These are phyloP conservation scores for Trichoderma endophyticum DNA, from an alignment of 2,329 filamentous ascomycete genomes.

Conservation along the genomic window DNA sequence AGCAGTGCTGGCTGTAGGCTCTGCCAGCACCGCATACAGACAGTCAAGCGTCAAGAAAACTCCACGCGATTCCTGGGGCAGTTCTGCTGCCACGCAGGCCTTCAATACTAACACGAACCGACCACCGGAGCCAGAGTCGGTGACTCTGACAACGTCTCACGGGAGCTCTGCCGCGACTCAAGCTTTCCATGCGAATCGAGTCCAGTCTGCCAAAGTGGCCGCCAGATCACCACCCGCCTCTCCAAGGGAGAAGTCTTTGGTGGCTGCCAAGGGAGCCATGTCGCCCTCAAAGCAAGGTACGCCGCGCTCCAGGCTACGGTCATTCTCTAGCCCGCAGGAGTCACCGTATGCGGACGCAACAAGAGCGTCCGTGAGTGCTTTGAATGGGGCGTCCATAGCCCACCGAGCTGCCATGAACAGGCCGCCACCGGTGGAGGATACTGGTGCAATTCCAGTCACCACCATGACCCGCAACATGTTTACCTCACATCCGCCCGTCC, in stretches of 20 bases:
- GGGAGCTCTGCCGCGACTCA: conserved; percentile 35
- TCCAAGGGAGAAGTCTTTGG: conserved; percentile 62
- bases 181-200: conserved; percentile 37
- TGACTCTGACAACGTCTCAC: conserved; percentile 21
- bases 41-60: conserved; percentile 22
- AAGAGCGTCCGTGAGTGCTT: conserved; percentile 60
- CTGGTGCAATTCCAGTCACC: conserved; percentile 64
- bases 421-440: conserved; percentile 49
- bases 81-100: conserved; percentile 68
- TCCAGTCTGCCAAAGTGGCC: conserved; percentile 28
- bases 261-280: conserved; percentile 77
- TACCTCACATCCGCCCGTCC: conserved; percentile 69
- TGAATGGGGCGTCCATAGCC: conserved; percentile 70
- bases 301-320: conserved; percentile 56
- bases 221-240: conserved; percentile 32
- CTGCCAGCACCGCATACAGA: conserved; percentile 34
- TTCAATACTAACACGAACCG: conserved; percentile 40
- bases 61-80: conserved; percentile 48
- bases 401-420: conserved; percentile 51
- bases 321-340: conserved; percentile 18
- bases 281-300: conserved; percentile 58
- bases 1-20: conserved; percentile 60
- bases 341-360: conserved; percentile 30
- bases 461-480: conserved; percentile 74
- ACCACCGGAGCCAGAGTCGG: conserved; percentile 20